Conservation (phyloP, 2,329 filamentous ascomycete genomes). For the Alternaria sp. region DNA sequence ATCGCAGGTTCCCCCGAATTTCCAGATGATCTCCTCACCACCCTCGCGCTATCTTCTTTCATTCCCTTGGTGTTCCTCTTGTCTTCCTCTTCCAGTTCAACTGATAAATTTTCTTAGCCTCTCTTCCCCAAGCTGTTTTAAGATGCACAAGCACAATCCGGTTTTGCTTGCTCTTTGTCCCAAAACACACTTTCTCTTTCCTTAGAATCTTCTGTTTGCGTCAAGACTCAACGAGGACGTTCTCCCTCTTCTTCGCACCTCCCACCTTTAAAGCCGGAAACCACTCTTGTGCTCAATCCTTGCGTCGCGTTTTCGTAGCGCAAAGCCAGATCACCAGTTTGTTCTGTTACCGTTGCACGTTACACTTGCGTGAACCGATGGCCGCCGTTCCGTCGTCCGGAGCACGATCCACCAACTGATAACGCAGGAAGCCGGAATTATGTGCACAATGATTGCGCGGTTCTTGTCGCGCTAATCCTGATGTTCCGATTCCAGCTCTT, state of each 20-base stretch:
- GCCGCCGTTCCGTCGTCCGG: neutral
- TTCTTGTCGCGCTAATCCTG: neutral
- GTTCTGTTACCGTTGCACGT: neutral
- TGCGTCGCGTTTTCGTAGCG: neutral
- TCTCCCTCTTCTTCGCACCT: neutral
- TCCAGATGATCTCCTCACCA: constrained; percentile 45
- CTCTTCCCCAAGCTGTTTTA: neutral
- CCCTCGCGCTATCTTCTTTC: constrained; percentile 50
- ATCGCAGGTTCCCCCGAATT: constrained; percentile 49
- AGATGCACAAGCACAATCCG: neutral
- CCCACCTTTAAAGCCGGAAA: neutral
- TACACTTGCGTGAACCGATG: constrained; percentile 6
- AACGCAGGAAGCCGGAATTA: constrained; percentile 5
- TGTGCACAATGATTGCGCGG: neutral
- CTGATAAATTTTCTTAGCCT: neutral
- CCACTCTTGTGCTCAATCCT: neutral
- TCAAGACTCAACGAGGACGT: neutral
- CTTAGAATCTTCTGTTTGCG: neutral
- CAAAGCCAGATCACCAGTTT: neutral
- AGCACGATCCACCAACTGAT: constrained; percentile 9
- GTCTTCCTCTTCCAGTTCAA: neutral
- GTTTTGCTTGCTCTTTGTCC: neutral
- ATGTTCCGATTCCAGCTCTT: neutral
- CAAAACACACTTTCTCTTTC: neutral
- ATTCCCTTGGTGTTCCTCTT: constrained; percentile 39